A percentile compares a stretch with the other conserved stretches of the same genome.
Evolutionary conservation across 345 rosid genomes (phyloP).

Genomic region (Kernera saxatilis): DNA sequence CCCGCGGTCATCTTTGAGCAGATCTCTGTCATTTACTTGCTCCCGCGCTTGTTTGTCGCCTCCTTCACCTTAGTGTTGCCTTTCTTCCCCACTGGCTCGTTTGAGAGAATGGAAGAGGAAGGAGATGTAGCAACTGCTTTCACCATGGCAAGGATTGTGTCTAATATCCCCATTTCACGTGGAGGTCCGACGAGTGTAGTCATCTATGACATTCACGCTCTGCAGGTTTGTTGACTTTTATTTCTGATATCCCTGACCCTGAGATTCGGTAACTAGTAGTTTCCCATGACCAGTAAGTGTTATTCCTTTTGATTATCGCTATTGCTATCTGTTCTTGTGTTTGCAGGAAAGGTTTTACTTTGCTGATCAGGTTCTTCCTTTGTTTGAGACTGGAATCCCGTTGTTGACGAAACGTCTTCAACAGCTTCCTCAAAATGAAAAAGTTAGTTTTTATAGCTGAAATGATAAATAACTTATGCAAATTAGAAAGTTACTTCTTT

Average conservation of each 20-base stretch:
- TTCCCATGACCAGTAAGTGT: background rate
- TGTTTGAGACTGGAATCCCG: constrained; percentile 96
- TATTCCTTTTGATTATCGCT: background rate
- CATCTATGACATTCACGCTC: constrained; percentile 93
- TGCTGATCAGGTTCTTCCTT: constrained; percentile 91
- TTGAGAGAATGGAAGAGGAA: constrained; percentile 99
- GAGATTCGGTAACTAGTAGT: background rate
- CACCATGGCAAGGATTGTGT: constrained; percentile 93
- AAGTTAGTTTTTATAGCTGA: constrained; percentile 39
- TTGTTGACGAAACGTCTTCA: constrained; percentile 78
- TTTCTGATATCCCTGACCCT: too few species aligned
- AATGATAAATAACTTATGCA: background rate
- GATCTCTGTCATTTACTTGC: constrained; percentile 92
- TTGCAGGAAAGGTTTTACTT: constrained; percentile 94
- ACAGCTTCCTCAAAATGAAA: constrained; percentile 66
- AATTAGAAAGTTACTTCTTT: background rate
- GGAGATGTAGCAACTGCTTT: constrained; percentile 99
- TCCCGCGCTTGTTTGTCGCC: constrained; percentile 85
- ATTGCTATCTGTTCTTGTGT: constrained; percentile 1
- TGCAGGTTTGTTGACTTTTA: constrained; percentile 58
- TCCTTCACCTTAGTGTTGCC: constrained; percentile 91
- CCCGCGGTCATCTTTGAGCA: constrained; percentile 93
- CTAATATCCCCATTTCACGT: constrained; percentile 91
- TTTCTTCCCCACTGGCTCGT: constrained; percentile 96
- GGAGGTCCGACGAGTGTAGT: constrained; percentile 98